Base-by-base conservation (phyloP, 129 eudicot genomes). In the Glebionis coronaria region DNA sequence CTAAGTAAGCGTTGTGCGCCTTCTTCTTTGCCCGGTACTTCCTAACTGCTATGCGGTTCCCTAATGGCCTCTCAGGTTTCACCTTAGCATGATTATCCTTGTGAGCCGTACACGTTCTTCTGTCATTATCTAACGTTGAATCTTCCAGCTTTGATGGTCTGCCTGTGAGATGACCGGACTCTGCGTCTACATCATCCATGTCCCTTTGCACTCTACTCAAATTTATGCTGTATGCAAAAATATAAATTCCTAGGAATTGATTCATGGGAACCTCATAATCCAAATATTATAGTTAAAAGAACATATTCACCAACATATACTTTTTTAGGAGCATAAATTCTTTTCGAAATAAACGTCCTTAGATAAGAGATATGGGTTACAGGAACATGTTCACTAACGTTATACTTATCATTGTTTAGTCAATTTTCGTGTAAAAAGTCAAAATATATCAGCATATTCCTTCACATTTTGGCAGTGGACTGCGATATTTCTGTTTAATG, bases 1-100 rank as follows among this genome's bases (percentile, higher is more conserved):
- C 90, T 19, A 87, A 77, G 47, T 73, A 82, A 42, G 80, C 84
- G 12, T 82, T 67, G 27, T 80, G 85, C 2, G 85, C 90, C 47
- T 84, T 87, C 74, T 87, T 87, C 84, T 84, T 87, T 88, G 84
- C 90, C 28, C 88, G 66, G 60, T 87, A 87, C 85, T 82, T 87
- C 50, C 80, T 57, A 49, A 87, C 95, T 12, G 95, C 95, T 57
- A 81, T 85, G 31, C 90, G 75, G 65, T 87, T 87, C 13, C 90
- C 90, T 35, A 54, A 63, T 62, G 82, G 66, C 75, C 75, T 73
- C 18, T 47, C 58, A 1, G 65, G 63, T 50, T 69, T 79, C 68
- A 38, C 38, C 4, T 49, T 46, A 13, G 18, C 28, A 25, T 6
- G 61, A 44, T 40, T 54, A 38, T 29, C 40, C 14, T 69, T 60